Percentiles rank a stretch among this genome's conserved stretches.
Evolutionary conservation across 2,329 filamentous ascomycete species (phyloP).

Genomic region (Proliferodiscus dingleyae): DNA sequence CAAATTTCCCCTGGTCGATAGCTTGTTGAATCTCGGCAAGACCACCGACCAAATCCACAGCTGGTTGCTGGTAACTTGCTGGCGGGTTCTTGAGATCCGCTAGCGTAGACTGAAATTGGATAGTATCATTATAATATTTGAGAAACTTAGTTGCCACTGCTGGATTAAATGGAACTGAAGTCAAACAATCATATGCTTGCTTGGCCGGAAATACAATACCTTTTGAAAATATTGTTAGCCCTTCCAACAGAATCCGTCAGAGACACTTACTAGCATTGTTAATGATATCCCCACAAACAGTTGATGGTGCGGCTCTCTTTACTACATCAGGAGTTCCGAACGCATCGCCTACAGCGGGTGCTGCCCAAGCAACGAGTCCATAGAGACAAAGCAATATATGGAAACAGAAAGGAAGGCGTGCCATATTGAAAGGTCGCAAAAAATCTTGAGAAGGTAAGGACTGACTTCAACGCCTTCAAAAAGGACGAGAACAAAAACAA

Average conservation of each 20-base stretch:
- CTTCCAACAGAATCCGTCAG: background rate
- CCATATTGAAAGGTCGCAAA: background rate
- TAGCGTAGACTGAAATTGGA: constrained; percentile 30
- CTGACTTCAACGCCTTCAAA: background rate
- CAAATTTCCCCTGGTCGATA: constrained; percentile 37
- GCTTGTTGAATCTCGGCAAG: constrained; percentile 40
- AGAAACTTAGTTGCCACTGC: constrained; percentile 40
- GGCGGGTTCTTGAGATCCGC: constrained; percentile 45
- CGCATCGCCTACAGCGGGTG: background rate
- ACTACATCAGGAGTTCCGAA: background rate
- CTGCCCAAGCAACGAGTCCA: background rate
- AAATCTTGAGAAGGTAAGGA: background rate
- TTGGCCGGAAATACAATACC: constrained; percentile 14
- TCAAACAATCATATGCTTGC: constrained; percentile 38
- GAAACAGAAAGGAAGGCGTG: background rate
- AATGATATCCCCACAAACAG: constrained; percentile 8
- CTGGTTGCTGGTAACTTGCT: constrained; percentile 42
- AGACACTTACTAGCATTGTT: background rate
- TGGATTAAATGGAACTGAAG: constrained; percentile 40
- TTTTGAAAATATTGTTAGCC: background rate
- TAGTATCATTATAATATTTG: constrained; percentile 39
- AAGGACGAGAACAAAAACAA: background rate
- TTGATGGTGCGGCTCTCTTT: background rate
- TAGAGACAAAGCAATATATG: background rate
- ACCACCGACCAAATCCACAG: constrained; percentile 42